Evolutionary conservation across 148 eudicot species (phyloP).

Genomic region (Cornus florida): DNA sequence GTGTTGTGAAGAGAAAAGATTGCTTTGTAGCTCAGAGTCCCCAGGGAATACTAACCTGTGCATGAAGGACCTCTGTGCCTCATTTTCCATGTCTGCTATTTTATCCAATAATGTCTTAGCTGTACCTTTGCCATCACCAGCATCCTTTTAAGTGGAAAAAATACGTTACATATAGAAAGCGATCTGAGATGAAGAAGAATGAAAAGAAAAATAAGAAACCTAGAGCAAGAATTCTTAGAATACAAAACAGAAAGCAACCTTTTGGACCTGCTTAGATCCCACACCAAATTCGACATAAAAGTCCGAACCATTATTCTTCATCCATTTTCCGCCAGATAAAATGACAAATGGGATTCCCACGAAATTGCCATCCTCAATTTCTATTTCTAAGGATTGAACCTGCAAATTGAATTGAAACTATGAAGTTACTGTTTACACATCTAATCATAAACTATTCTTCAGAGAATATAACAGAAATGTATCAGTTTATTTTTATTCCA

Average conservation of each 20-base stretch:
- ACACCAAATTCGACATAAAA: conserved; percentile 62
- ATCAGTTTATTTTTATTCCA: neutral
- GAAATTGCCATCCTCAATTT: conserved; percentile 61
- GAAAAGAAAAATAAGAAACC: neutral
- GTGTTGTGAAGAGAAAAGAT: neutral
- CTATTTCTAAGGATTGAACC: conserved; percentile 66
- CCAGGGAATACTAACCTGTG: conserved; percentile 64
- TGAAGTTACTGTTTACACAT: neutral
- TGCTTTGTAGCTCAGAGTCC: neutral
- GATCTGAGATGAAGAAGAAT: neutral
- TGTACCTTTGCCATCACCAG: conserved; percentile 85
- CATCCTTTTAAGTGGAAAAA: conserved; percentile 40
- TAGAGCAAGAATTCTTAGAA: neutral
- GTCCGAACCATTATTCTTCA: conserved; percentile 82
- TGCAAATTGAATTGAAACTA: conserved; percentile 28
- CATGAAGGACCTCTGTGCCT: conserved; percentile 98
- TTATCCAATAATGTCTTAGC: conserved; percentile 76
- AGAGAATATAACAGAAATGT: neutral
- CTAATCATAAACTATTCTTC: neutral
- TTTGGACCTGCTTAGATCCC: conserved; percentile 39
- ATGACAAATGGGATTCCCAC: conserved; percentile 95
- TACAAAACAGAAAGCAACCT: conserved; percentile 23
- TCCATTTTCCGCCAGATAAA: conserved; percentile 76
- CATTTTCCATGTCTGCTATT: conserved; percentile 86
- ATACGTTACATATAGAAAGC: conserved; percentile 15